Conservation (phyloP, 164 flowering plant species). For the Dillenia suffruticosa region DNA sequence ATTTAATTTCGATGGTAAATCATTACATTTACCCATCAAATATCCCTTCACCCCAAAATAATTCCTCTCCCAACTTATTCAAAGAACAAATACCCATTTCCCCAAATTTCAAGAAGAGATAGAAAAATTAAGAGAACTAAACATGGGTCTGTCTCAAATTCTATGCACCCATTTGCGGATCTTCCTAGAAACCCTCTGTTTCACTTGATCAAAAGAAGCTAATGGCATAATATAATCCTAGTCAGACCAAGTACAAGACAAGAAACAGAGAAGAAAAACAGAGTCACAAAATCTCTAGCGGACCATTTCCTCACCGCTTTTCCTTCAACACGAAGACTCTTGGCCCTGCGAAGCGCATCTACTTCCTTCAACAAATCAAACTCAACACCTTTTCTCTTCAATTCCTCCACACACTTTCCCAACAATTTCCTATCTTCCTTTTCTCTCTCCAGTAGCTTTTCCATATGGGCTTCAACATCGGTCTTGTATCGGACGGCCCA, state of each 20-base stretch:
- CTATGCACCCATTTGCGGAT: too few relatives aligned
- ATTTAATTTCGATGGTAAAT: too few relatives aligned
- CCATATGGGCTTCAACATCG: slow-evolving; percentile 64
- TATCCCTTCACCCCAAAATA: too few relatives aligned
- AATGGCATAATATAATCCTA: slow-evolving; percentile 62
- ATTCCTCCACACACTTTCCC: slow-evolving; percentile 75
- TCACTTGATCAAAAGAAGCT: neutral
- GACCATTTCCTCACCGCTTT: slow-evolving; percentile 77
- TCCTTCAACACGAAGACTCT: slow-evolving; percentile 70
- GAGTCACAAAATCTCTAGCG: slow-evolving; percentile 60
- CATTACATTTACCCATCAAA: too few relatives aligned
- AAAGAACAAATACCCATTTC: too few relatives aligned
- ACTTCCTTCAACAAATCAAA: slow-evolving; percentile 92
- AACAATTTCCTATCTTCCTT: slow-evolving; percentile 73
- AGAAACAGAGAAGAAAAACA: slow-evolving; percentile 67
- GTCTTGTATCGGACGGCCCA: slow-evolving; percentile 91
- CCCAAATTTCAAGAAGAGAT: too few relatives aligned
- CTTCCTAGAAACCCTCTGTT: neutral
- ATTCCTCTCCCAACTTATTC: too few relatives aligned
- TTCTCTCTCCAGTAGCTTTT: slow-evolving; percentile 82
- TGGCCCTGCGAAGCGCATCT: slow-evolving; percentile 85
- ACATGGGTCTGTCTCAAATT: too few relatives aligned
- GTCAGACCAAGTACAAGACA: slow-evolving; percentile 60
- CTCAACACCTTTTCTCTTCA: slow-evolving; percentile 85
- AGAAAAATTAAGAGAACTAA: too few relatives aligned